Conservation (phyloP, 441 rosid genomes). For the Monsonia emarginata region DNA sequence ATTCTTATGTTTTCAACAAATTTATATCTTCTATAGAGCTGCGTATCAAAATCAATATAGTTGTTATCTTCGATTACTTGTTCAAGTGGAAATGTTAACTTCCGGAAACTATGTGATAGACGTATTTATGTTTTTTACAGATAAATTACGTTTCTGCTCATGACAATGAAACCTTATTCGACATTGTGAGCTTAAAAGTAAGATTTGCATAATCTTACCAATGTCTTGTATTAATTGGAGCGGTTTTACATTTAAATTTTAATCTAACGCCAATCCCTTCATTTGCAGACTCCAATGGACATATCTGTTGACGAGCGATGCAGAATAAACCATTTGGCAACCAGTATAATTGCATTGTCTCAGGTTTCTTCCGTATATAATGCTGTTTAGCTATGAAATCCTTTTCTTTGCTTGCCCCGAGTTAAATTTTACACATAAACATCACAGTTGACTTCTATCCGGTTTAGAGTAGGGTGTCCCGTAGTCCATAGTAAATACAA, state of each 20-base stretch:
- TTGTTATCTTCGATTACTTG: not conserved
- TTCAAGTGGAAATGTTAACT: constrained; percentile 1
- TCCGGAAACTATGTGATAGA: constrained; percentile 6
- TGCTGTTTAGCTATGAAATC: not conserved
- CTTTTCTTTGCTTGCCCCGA: not conserved
- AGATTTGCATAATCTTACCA: constrained; percentile 9
- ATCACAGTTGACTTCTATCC: too few species aligned
- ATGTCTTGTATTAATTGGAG: constrained; percentile 2
- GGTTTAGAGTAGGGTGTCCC: not conserved
- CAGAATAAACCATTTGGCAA: constrained; percentile 76
- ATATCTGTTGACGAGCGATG: constrained; percentile 75
- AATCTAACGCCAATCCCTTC: constrained; percentile 20
- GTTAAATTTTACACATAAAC: too few species aligned
- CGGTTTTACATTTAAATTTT: constrained; percentile 13
- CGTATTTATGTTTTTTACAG: constrained; percentile 37
- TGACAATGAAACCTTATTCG: constrained; percentile 95
- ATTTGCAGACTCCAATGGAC: constrained; percentile 55
- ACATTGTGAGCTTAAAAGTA: constrained; percentile 83
- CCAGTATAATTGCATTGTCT: constrained; percentile 65
- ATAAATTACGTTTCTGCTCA: constrained; percentile 95
- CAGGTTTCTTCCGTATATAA: constrained; percentile 36
- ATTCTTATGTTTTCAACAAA: not conserved
- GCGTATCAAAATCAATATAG: not conserved
- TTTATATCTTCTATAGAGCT: not conserved
- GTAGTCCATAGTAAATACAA: too few species aligned